A percentile compares a stretch with the other conserved stretches of the same genome.
phyloP scores from a whole-genome alignment of 2,329 filamentous ascomycete species.

The Penicillium decumbens region DNA sequence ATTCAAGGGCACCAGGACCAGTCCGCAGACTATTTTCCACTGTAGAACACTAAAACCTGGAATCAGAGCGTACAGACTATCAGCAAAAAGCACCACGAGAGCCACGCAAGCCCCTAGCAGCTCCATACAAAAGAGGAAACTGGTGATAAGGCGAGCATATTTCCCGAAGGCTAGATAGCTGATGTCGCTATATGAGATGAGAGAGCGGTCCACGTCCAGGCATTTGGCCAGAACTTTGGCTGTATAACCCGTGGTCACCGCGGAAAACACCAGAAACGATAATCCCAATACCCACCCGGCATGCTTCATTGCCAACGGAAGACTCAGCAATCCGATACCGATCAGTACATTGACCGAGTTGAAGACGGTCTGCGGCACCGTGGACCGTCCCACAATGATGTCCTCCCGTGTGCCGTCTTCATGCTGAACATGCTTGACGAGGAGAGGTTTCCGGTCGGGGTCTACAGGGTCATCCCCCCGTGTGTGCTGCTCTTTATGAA shows the following conservation, averaged over 20 bases:
- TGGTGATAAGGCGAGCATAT: slow-evolving; percentile 73
- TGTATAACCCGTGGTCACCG: slow-evolving; percentile 75
- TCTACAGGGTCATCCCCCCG: slow-evolving; percentile 47
- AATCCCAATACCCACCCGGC: slow-evolving; percentile 84
- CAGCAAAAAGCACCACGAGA: slow-evolving; percentile 85
- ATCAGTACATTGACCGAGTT: slow-evolving; percentile 94
- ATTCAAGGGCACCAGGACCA: slow-evolving; percentile 73
- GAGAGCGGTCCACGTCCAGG: slow-evolving; percentile 74
- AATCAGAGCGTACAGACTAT: slow-evolving; percentile 75
- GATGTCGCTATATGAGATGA: slow-evolving; percentile 92
- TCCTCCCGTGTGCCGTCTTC: slow-evolving; percentile 77
- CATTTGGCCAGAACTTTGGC: slow-evolving; percentile 80
- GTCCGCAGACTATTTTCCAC: slow-evolving; percentile 82
- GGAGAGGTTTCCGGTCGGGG: slow-evolving; percentile 64
- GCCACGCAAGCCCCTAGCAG: slow-evolving; percentile 84
- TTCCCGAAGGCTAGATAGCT: slow-evolving; percentile 87
- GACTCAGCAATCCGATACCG: slow-evolving; percentile 79
- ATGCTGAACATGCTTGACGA: slow-evolving; percentile 86
- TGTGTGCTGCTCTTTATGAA: slow-evolving; percentile 50
- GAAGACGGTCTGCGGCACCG: slow-evolving; percentile 89
- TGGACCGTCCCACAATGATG: slow-evolving; percentile 87
- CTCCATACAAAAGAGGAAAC: slow-evolving; percentile 81
- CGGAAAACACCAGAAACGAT: slow-evolving; percentile 67
- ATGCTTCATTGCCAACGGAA: slow-evolving; percentile 83
- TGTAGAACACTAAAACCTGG: slow-evolving; percentile 62